phyloP scores from a whole-genome alignment of 2,329 filamentous ascomycete genomes.

The Albophoma yamanashiensis region DNA sequence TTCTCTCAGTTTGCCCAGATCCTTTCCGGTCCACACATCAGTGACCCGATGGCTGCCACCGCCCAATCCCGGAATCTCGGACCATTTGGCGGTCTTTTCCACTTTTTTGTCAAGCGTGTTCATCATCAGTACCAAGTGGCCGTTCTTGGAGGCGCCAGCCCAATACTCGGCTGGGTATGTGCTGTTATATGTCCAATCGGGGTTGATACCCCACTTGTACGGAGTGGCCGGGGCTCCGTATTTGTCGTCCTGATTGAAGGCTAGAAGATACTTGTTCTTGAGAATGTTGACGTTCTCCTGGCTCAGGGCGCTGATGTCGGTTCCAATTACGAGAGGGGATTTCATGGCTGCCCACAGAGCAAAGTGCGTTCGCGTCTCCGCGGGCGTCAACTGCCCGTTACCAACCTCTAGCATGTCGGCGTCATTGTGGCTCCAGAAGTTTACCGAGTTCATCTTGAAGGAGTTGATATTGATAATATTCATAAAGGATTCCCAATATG shows the following conservation, averaged over 20 bases:
- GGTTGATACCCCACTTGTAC: constrained; percentile 37
- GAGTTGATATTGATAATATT: constrained; percentile 37
- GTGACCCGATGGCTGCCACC: constrained; percentile 24
- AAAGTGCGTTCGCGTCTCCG: constrained; percentile 38
- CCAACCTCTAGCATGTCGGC: constrained; percentile 41
- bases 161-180: constrained; percentile 38
- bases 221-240: constrained; percentile 31
- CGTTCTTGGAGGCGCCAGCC: constrained; percentile 29
- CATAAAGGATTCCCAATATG: constrained; percentile 21
- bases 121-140: constrained; percentile 35
- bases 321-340: constrained; percentile 37
- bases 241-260: constrained; percentile 34
- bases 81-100: constrained; percentile 26
- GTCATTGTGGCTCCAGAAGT: constrained; percentile 40
- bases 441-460: constrained; percentile 29
- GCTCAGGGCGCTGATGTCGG: constrained; percentile 24
- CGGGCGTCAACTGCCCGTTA: constrained; percentile 30
- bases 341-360: constrained; percentile 41
- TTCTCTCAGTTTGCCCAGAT: constrained; percentile 22
- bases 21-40: constrained; percentile 34
- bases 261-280: constrained; percentile 26
- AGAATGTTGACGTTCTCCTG: constrained; percentile 27
- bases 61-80: constrained; percentile 30
- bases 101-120: constrained; percentile 25
- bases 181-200: constrained; percentile 36